Evolutionary conservation across 1,284 basidiomycete species (phyloP).

Genomic region (Heterobasidion annosum): DNA sequence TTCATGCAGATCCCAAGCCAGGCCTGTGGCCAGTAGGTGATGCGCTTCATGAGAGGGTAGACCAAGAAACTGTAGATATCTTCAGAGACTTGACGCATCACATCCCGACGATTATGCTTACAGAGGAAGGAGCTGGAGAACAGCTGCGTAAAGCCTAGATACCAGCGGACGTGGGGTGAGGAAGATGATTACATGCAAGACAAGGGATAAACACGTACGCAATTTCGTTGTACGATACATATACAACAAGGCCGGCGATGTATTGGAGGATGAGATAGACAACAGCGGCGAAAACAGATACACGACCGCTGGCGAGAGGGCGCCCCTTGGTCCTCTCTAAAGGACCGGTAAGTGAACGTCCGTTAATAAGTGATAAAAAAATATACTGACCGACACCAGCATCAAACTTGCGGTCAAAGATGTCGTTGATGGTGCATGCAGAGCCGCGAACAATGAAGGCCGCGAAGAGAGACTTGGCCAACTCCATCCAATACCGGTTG

Average conservation of each 20-base stretch:
- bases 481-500: constrained; percentile 8
- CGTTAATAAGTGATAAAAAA: background rate
- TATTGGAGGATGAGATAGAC: constrained; percentile 33
- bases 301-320: constrained; percentile 37
- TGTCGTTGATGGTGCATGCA: constrained; percentile 46
- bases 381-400: constrained; percentile 38
- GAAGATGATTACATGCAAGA: background rate
- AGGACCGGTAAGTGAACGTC: background rate
- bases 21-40: constrained; percentile 76
- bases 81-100: background rate
- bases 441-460: constrained; percentile 13
- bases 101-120: constrained; percentile 16
- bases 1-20: constrained; percentile 59
- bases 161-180: background rate
- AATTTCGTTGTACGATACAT: constrained; percentile 22
- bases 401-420: constrained; percentile 42
- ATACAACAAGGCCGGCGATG: constrained; percentile 30
- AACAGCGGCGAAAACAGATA: constrained; percentile 30
- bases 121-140: constrained; percentile 40
- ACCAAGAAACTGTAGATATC: constrained; percentile 17
- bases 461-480: constrained; percentile 10
- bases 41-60: constrained; percentile 43
- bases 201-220: constrained; percentile 14
- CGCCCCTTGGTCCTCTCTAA: constrained; percentile 36
- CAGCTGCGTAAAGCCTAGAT: constrained; percentile 12